Base-by-base conservation (phyloP, 1,139 yeast species). In the Protomyces arabidopsidicola region DNA sequence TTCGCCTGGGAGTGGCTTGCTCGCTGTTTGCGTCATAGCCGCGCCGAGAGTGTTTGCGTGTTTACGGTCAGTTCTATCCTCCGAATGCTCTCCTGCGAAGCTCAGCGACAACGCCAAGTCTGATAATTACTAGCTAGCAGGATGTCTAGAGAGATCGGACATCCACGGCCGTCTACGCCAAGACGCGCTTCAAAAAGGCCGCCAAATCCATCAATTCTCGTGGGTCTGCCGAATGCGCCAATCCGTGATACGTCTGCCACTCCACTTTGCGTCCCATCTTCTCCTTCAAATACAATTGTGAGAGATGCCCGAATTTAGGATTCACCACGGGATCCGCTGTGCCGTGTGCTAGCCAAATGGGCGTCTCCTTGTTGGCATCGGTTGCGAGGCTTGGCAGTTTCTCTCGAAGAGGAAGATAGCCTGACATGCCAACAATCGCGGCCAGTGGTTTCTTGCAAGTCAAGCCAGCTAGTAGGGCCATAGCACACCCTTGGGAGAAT, bases 301-400 rank as follows among this genome's bases (percentile, higher is more conserved):
- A 79, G 35, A 71, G 67, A 56, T 76, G 73, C 3, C 88, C 96
- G 66, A 73, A 78, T 3, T 75, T 51, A 60, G 78, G 76, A 3
- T 79, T 72, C 27, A 93, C 82, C 3, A 91, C 78, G 0, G 87
- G 87, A 72, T 93, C 98, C 1, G 72, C 75, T 1, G 83, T 82
- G 34, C 98, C 98, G 73, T 93, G 98, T 8, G 95, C 96, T 70
- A 89, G 88, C 76, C 90, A 90, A 14, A 89, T 77, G 0, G 97
- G 96, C 0, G 96, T 88, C 3, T 63, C 57, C 38, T 52, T 53
- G 48, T 56, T 57, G 8, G 56, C 52, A 22, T 48, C 57, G 14
- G 18, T 10, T 65, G 70, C 38, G 60, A 70, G 69, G 51, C 75
- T 74, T 39, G 71, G 69, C 42, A 85, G 66, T 5, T 77, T 75